Conservation (phyloP, 2,329 filamentous ascomycete genomes). For the Cladobotryum mycophilum region DNA sequence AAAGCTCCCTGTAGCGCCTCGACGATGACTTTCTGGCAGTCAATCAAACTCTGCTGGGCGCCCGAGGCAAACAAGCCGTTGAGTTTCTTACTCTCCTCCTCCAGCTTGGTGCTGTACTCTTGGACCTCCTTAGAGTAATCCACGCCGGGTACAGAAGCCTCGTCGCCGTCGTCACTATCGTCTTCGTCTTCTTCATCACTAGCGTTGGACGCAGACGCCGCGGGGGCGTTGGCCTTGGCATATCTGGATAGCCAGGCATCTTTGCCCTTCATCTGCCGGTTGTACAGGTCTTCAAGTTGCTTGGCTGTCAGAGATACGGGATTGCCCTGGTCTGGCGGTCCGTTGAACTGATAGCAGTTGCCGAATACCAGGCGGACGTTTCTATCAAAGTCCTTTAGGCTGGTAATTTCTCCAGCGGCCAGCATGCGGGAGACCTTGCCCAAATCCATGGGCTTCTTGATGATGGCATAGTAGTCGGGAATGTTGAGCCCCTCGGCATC, state of each 20-base stretch:
- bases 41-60: slow-evolving; percentile 47
- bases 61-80: slow-evolving; percentile 43
- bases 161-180: slow-evolving; percentile 51
- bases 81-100: slow-evolving; percentile 54
- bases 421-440: slow-evolving; percentile 75
- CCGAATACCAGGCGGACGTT: slow-evolving; percentile 78
- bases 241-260: slow-evolving; percentile 74
- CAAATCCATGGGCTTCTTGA: slow-evolving; percentile 97
- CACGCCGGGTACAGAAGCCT: slow-evolving; percentile 35
- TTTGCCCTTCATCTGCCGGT: slow-evolving; percentile 70
- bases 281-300: slow-evolving; percentile 68
- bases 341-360: slow-evolving; percentile 91
- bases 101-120: slow-evolving; percentile 44
- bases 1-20: slow-evolving; percentile 64
- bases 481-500: slow-evolving; percentile 93
- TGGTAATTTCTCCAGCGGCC: slow-evolving; percentile 70
- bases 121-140: slow-evolving; percentile 40
- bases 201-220: slow-evolving; percentile 56
- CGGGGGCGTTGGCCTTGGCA: slow-evolving; percentile 47
- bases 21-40: slow-evolving; percentile 56
- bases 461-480: slow-evolving; percentile 83
- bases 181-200: slow-evolving; percentile 69
- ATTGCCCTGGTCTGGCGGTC: slow-evolving; percentile 50
- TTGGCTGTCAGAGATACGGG: slow-evolving; percentile 67
- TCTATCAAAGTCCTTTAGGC: slow-evolving; percentile 75